Evolutionary conservation across 371 early-diverging fungal genomes (phyloP).

Genomic region (Rhizopus stolonifer): DNA sequence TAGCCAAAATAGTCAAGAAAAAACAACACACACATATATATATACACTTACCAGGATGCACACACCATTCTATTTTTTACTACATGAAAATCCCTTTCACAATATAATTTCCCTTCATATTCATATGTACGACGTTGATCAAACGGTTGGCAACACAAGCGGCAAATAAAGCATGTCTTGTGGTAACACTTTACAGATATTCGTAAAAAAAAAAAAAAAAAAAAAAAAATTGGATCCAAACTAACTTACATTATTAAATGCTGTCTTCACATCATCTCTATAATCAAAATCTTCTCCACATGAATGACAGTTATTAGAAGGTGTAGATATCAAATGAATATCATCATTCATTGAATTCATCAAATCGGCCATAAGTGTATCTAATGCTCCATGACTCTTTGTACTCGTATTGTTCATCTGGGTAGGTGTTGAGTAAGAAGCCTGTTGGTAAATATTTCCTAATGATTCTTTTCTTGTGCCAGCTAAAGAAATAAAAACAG

Average conservation of each 20-base stretch:
- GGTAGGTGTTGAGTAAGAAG: too few relatives aligned
- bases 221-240: too few relatives aligned
- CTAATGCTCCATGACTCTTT: too few relatives aligned
- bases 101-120: constrained; percentile 65
- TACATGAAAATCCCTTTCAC: constrained; percentile 67
- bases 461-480: too few relatives aligned
- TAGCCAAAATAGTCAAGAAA: neutral
- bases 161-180: constrained; percentile 61
- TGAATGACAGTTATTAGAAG: too few relatives aligned
- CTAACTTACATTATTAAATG: neutral
- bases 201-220: too few relatives aligned
- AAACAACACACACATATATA: constrained; percentile 4
- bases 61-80: constrained; percentile 49
- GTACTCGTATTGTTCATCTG: too few relatives aligned
- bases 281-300: too few relatives aligned
- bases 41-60: constrained; percentile 50
- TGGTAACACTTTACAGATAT: constrained; percentile 55
- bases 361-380: constrained; percentile 22
- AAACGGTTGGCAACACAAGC: constrained; percentile 62
- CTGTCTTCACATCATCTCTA: too few relatives aligned
- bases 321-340: too few relatives aligned
- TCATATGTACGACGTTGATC: constrained; percentile 63
- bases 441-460: too few relatives aligned
- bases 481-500: too few relatives aligned
- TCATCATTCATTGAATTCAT: neutral